Evolutionary conservation across 441 rosid species (phyloP), one percentile per base, ranked within the genome.

Genomic region (Erysimum cheiri): DNA sequence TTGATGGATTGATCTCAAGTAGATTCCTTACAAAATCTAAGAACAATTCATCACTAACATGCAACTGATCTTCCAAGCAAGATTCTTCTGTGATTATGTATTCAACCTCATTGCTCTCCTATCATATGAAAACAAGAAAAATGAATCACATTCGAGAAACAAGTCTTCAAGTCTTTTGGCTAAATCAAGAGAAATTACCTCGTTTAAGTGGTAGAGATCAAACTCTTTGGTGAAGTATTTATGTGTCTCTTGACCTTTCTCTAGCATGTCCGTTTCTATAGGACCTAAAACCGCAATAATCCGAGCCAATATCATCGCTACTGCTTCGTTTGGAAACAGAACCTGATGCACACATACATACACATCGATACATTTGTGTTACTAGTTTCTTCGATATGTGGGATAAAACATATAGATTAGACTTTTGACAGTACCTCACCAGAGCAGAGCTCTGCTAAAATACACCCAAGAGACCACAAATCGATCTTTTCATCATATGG

Each of bases 401-500:
- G 8, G 26, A 48, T 36, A 6, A 33, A 41, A 32, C 46, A 41
- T 46, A 76, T 31, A 74, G 33, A 3, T 39, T 69, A 12, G 56
- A 14, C 5, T 59, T 43, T 26, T 44, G 57, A 11, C 29, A 32
- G 60, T 87, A 93, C 98, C 80, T 91, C 96, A 11, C 96, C 96
- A 52, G 98, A 90, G 79, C 84, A 91, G 0, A 94, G 96, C 81
- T 94, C 97, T 1, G 96, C 94, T 64, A 94, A 81, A 71, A 94
- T 91, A 78, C 99, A 94, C 33, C 99, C 97, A 3, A 94, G 87
- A 60, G 99, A 94, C 99, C 97, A 94, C n/a, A 94, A 41, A 80
- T 94, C 99, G 12, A 94, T 91, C 84, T 87, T 94, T 66, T 92
- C 84, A 54, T 91, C 89, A 58, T 92, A 94, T 0, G 99, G 89